Evolutionary conservation across 129 eudicot genomes (phyloP), one percentile per base, ranked within the genome.

Genomic region (Flaveria ramosissima): DNA sequence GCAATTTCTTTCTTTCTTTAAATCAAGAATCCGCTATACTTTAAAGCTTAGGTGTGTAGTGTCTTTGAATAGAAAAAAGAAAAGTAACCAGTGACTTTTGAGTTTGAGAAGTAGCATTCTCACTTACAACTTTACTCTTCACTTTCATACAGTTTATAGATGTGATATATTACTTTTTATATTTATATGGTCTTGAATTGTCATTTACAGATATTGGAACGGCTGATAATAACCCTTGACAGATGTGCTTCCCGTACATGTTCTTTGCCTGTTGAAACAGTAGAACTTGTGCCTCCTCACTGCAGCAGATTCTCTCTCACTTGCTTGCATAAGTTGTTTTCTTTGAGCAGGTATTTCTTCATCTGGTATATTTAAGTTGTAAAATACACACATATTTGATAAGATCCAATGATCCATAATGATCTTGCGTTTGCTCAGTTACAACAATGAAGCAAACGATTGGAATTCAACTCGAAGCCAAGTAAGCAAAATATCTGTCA

Each of bases 161-260:
- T 13, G n/a, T 24, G 56, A 2, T 36, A 30, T 7, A 41, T 32
- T 32, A 19, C 10, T 64, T 17, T 17, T 9, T 59, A 59, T 48
- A 17, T 70, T 68, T 36, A 5, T 5, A 76, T 65, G 53, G 53
- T 78, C 17, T 13, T 41, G 42, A 13, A 57, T 42, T 75, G 24
- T 6, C 62, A 26, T 79, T 48, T 52, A 56, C 97, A 95, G 99
- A 89, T 92, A 72, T 71, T 95, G 76, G 84, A 82, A 50, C 83
- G 99, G 73, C 72, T 95, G 61, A 83, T 95, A 80, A 78, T 79
- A 66, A 95, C 97, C 68, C 86, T 95, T 78, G 99, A 95, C 63
- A 96, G 95, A 19, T 95, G 99, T 85, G 99, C 99, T 73, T 95
- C 99, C 20, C 96, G 99, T 46, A 95, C 97, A 59, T 89, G 89